A percentile compares a stretch with the other conserved stretches of the same genome.
These are phyloP conservation scores for Aspergillus pseudoviridinutans DNA, from an alignment of 2,329 filamentous ascomycete genomes.

Conservation along the genomic window DNA sequence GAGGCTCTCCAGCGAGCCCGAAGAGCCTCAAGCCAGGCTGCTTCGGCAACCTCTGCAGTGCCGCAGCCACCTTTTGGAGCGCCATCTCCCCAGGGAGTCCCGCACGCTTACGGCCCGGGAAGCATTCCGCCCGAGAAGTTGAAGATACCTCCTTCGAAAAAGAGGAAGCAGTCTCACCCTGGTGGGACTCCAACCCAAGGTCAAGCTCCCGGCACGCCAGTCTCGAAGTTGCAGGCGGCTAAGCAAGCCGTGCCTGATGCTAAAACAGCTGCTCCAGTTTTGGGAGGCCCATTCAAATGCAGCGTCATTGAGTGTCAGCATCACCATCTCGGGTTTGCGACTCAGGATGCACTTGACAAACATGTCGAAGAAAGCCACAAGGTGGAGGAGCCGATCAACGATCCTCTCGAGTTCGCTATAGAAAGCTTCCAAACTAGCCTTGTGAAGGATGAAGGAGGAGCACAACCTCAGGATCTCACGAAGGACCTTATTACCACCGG, in stretches of 20 bases:
- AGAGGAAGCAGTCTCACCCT: conserved; percentile 50
- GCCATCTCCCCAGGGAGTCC: conserved; percentile 54
- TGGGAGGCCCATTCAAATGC: conserved; percentile 51
- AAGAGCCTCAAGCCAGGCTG: conserved; percentile 36
- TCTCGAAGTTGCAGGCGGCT: conserved; percentile 25
- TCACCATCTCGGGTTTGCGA: conserved; percentile 52
- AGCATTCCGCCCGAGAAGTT: conserved; percentile 55
- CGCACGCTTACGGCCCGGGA: conserved; percentile 51
- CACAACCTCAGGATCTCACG: conserved; percentile 16
- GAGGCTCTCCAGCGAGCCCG: conserved; percentile 38
- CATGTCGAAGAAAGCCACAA: conserved; percentile 54
- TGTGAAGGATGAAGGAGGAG: conserved; percentile 44
- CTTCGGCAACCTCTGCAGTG: conserved; percentile 47
- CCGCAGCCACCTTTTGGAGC: conserved; percentile 53
- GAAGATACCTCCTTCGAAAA: conserved; percentile 56
- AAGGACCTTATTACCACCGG: conserved; percentile 12
- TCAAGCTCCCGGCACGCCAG: conserved; percentile 19
- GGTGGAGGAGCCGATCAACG: conserved; percentile 45
- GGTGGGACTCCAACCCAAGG: conserved; percentile 25
- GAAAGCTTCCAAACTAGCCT: conserved; percentile 50
- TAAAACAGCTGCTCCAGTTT: conserved; percentile 36
- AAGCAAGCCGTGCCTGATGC: conserved; percentile 39
- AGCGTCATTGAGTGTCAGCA: conserved; percentile 50
- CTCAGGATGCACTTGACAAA: conserved; percentile 51
- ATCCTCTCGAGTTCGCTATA: conserved; percentile 55